Base-by-base conservation (phyloP, 2,329 filamentous ascomycete genomes). In the Aureobasidium uvarum region DNA sequence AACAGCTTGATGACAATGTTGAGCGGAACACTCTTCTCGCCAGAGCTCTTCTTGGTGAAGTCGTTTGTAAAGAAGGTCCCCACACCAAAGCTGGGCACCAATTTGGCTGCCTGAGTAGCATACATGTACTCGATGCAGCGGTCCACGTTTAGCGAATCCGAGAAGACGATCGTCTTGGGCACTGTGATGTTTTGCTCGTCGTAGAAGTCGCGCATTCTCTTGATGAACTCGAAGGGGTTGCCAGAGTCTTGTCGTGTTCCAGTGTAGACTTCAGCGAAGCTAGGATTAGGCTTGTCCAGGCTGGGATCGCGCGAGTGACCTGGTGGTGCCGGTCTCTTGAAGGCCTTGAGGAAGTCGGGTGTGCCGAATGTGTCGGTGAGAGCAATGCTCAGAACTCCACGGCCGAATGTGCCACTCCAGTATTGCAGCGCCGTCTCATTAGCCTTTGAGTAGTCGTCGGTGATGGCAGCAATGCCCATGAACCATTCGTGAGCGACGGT, bases 1-100 rank as follows among this genome's bases (percentile, higher is more conserved):
- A 91, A 91, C 67, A 99, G 84, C 80, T 99, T 99, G 79, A 99
- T 97, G 70, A 99, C 95, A 72, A 99, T 99, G 73, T 99, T 99
- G 64, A 99, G 80, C 0, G 95, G 95, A 18, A 88, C 86, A 0
- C 93, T 97, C 78, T 97, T 98, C 70, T 87, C 86, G 45, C 88
- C 88, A 0, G 88, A 90, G 41, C 83, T 86, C 67, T 84, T 80
- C 69, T 89, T 86, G n/a, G 80, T 80, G 75, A 95, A 99, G 77
- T 99, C 95, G 73, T 99, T 86, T 4, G 95, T 99, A 72, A 99
- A 84, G 77, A 91, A 98, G 0, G 95, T 99, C 5, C 95, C 95
- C 1, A 99, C 90, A 67, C 95, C 95, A 79, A 99, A 99, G 0
- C 89, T 90, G 14, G 94, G 89, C 67, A 88, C 85, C 77, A 99